These are phyloP conservation scores for Pestalotiopsis fici DNA, from an alignment of 2,329 filamentous ascomycete species.

Conservation along the genomic window DNA sequence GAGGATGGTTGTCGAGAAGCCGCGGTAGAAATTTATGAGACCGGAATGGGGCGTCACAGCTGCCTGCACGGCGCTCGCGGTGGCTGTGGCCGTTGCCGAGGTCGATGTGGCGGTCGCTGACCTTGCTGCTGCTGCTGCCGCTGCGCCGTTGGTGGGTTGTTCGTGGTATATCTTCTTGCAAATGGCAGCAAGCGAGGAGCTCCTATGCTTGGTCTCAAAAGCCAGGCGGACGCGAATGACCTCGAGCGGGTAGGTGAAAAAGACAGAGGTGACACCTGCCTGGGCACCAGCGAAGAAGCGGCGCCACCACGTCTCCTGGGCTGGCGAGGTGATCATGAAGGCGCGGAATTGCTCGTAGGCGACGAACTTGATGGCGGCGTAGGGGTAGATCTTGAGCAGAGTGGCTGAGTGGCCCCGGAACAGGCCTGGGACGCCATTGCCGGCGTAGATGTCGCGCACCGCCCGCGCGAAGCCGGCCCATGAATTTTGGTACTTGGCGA, in stretches of 20 bases:
- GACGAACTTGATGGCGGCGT: constrained; percentile 96
- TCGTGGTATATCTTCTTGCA: constrained; percentile 88
- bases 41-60: constrained; percentile 64
- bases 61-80: constrained; percentile 46
- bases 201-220: constrained; percentile 84
- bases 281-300: constrained; percentile 73
- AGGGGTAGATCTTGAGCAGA: constrained; percentile 91
- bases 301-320: constrained; percentile 79
- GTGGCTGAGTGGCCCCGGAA: constrained; percentile 96
- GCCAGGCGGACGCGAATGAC: constrained; percentile 89
- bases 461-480: constrained; percentile 84
- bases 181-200: constrained; percentile 73
- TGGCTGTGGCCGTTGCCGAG: constrained; percentile 41
- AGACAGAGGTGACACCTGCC: constrained; percentile 86
- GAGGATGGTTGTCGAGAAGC: constrained; percentile 84
- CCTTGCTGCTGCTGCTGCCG: constrained; percentile 26
- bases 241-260: constrained; percentile 94
- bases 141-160: constrained; percentile 47
- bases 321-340: constrained; percentile 66
- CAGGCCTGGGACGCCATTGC: constrained; percentile 74
- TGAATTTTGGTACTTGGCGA: constrained; percentile 87
- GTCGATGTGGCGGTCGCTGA: constrained; percentile 31
- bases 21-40: constrained; percentile 89
- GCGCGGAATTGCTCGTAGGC: constrained; percentile 95
- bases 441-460: constrained; percentile 78